Conservation (phyloP, 805 yeast species). For the Nakazawaea populi region DNA sequence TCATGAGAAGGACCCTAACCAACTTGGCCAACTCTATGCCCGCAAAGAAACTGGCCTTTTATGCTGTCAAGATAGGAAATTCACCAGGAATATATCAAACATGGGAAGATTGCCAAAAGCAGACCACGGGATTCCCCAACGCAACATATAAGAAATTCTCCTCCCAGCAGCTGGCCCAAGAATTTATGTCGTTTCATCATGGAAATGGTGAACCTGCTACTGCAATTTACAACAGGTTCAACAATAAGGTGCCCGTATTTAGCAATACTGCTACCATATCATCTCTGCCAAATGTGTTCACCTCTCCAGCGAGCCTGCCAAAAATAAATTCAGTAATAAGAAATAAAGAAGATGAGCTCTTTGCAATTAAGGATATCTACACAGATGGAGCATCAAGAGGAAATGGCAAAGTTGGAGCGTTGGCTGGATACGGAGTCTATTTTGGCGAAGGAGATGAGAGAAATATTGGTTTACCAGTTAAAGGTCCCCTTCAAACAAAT, state of each 20-base stretch:
- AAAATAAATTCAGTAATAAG: background rate
- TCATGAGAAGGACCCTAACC: background rate
- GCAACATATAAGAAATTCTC: conserved; percentile 55
- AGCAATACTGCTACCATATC: too few species aligned
- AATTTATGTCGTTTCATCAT: conserved; percentile 23
- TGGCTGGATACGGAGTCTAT: conserved; percentile 73
- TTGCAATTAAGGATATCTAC: conserved; percentile 31
- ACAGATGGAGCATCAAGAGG: conserved; percentile 76
- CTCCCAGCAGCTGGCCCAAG: conserved; percentile 40
- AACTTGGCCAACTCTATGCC: background rate
- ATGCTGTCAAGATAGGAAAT: conserved; percentile 54
- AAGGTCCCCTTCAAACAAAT: conserved; percentile 55
- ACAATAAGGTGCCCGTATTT: background rate
- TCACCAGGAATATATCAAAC: conserved; percentile 46
- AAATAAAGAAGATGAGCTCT: background rate
- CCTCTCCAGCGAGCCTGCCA: background rate
- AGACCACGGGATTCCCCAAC: conserved; percentile 50
- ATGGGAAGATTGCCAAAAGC: conserved; percentile 54
- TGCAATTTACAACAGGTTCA: background rate
- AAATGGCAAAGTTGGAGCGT: conserved; percentile 41
- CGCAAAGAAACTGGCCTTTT: conserved; percentile 24
- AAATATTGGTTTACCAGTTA: conserved; percentile 49
- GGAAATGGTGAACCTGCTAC: background rate
- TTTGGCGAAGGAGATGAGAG: conserved; percentile 51
- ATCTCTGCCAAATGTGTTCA: too few species aligned